A percentile compares a stretch with the other conserved stretches of the same genome.
Evolutionary conservation across 306 rosid species (phyloP).

Genomic region (Cicer arietinum): DNA sequence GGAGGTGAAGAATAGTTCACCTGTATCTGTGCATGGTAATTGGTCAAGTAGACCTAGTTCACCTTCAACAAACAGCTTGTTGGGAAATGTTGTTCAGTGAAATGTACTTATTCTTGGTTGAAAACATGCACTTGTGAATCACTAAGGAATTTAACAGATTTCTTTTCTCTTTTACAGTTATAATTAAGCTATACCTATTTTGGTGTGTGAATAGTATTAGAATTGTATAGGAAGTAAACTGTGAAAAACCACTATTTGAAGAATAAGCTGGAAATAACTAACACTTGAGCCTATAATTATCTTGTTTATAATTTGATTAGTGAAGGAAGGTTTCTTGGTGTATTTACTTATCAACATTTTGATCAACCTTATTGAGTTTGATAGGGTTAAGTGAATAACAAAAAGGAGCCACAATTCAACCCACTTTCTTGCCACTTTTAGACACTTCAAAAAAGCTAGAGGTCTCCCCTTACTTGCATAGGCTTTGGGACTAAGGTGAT

Average conservation of each 20-base stretch:
- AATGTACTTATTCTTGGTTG: conserved; percentile 24
- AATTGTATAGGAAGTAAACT: background rate
- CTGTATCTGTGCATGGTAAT: conserved; percentile 80
- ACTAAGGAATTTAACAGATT: conserved; percentile 1
- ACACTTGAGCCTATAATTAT: background rate
- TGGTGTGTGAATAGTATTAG: conserved; percentile 10
- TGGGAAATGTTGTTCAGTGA: conserved; percentile 68
- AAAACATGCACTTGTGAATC: conserved; percentile 29
- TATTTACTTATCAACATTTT: no score
- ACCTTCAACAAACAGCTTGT: conserved; percentile 82
- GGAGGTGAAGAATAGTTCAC: conserved; percentile 71
- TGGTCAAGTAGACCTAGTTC: conserved; percentile 93
- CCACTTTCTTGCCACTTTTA: no score
- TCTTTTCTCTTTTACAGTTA: background rate
- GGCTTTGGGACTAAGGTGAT: no score
- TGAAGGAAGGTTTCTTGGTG: conserved; percentile 11
- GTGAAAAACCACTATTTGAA: background rate
- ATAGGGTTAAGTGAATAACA: no score
- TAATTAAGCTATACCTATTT: background rate
- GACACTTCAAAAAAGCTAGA: no score
- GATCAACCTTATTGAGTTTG: no score
- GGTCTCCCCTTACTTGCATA: no score
- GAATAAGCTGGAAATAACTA: conserved; percentile 5
- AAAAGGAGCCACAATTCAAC: no score
- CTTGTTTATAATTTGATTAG: background rate